Evolutionary conservation across 2,329 filamentous ascomycete genomes (phyloP), one percentile per base, ranked within the genome.

Genomic region (Aspergillus hiratsukae): DNA sequence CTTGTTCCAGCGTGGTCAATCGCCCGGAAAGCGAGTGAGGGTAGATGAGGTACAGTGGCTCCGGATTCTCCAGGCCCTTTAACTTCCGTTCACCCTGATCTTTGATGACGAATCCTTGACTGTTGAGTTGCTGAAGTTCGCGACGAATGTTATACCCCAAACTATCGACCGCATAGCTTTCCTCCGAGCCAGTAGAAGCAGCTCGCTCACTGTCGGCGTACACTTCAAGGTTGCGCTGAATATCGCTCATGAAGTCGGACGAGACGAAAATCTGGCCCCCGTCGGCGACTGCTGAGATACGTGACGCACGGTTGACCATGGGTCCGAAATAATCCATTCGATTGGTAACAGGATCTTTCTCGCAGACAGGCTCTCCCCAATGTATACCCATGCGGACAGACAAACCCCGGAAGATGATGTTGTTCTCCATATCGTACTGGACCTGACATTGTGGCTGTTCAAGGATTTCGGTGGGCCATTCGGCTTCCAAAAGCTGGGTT

Each of bases 311-410:
- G 76, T 99, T 99, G 68, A 99, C 94, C 91, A 99, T 99, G 14
- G 94, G 94, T 0, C 94, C 94, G 71, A 97, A 99, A 76, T 99
- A 99, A 68, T 99, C 94, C 94, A 99, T 99, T 61, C 94, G 91
- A 56, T 92, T 88, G 1, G 94, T 99, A 51, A 99, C 92, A 0
- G 94, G 94, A 73, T 99, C 94, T 50, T 88, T 89, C 74, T 99
- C 94, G 70, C 91, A 96, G 66, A 99, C 91, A 5, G 93, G 94
- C 58, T 89, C 87, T 63, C 94, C 94, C 84, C 89, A 99, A 73
- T 99, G 94, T 58, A 96, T 91, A 66, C 94, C 94, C 94, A 99
- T 99, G 57, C 94, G 86, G 45, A 99, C 94, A 10, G 92, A 97
- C 52, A 99, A 78, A 59, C 94, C 94, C 61, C 90, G 89, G 80